Percentiles rank a stretch among this genome's conserved stretches.
These are phyloP conservation scores for Candida quercuum DNA, from an alignment of 805 yeast genomes.

Conservation along the genomic window DNA sequence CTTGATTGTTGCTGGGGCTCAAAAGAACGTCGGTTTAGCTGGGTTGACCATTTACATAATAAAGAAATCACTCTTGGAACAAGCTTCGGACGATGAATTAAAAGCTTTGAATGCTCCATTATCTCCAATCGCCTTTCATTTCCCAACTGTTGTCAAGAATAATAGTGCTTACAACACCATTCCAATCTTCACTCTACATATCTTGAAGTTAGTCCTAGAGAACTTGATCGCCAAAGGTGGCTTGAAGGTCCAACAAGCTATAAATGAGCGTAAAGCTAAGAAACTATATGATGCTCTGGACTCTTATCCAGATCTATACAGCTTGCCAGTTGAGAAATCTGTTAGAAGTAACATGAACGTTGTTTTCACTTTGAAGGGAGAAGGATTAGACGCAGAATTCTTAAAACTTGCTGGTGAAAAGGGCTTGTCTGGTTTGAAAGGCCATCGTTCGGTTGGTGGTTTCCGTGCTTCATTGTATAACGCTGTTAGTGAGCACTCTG, in stretches of 20 bases:
- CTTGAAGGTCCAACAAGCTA: conserved; percentile 48
- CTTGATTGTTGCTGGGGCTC: conserved; percentile 95
- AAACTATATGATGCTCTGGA: conserved; percentile 63
- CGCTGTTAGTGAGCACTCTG: conserved; percentile 67
- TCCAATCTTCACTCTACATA: conserved; percentile 87
- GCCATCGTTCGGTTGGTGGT: conserved; percentile 97
- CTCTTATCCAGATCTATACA: conserved; percentile 56
- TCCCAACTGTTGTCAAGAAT: conserved; percentile 79
- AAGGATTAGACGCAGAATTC: conserved; percentile 64
- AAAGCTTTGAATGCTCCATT: conserved; percentile 60
- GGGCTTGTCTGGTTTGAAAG: conserved; percentile 76
- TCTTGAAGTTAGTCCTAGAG: conserved; percentile 72
- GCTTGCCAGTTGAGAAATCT: conserved; percentile 55
- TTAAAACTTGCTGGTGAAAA: conserved; percentile 56
- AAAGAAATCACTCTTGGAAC: conserved; percentile 70
- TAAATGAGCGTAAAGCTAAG: conserved; percentile 57
- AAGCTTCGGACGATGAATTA: conserved; percentile 59
- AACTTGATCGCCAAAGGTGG: conserved; percentile 69
- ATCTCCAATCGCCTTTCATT: conserved; percentile 85
- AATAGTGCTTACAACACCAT: conserved; percentile 94
- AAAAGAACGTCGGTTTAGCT: conserved; percentile 95
- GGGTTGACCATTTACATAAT: conserved; percentile 91
- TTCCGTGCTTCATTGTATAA: conserved; percentile 91
- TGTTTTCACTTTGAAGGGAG: conserved; percentile 71
- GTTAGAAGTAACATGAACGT: conserved; percentile 89